Evolutionary conservation across 345 rosid species (phyloP).

Genomic region (Syzygium aromaticum): DNA sequence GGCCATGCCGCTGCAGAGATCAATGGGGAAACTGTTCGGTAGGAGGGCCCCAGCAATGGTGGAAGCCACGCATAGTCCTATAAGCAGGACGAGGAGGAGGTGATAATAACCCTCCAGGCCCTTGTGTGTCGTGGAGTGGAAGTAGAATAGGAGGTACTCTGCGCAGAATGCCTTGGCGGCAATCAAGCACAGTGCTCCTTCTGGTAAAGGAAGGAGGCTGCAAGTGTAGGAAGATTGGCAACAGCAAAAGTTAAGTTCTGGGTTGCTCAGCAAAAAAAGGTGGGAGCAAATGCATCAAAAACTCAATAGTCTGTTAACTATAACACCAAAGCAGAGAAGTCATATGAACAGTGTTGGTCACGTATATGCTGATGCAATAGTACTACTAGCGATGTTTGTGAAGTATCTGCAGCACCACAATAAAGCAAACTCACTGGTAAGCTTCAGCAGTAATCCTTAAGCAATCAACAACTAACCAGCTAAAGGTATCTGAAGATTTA

Average conservation of each 20-base stretch:
- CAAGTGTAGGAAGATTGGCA: background rate
- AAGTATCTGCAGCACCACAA: background rate
- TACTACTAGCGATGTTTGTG: background rate
- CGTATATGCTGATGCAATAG: background rate
- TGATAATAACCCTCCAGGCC: slow-evolving; percentile 97
- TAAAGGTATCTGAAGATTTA: background rate
- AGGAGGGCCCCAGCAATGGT: slow-evolving; percentile 62
- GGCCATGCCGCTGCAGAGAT: slow-evolving; percentile 62
- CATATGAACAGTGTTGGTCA: background rate
- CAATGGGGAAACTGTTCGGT: slow-evolving; percentile 74
- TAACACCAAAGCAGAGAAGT: background rate
- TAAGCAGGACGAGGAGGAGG: slow-evolving; percentile 74
- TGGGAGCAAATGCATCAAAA: background rate
- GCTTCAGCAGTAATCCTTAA: background rate
- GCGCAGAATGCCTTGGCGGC: slow-evolving; percentile 80
- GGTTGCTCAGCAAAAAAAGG: background rate
- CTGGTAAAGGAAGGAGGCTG: slow-evolving; percentile 68
- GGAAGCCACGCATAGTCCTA: slow-evolving; percentile 61
- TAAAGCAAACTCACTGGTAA: background rate
- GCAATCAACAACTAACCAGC: background rate
- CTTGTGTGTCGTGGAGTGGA: slow-evolving; percentile 90
- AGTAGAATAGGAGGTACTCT: slow-evolving; percentile 76
- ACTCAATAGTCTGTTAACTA: background rate
- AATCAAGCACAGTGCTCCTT: slow-evolving; percentile 65
- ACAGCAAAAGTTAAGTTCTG: background rate